phyloP scores from a whole-genome alignment of 805 yeast species.

The Teunomyces lycoperdinae region DNA sequence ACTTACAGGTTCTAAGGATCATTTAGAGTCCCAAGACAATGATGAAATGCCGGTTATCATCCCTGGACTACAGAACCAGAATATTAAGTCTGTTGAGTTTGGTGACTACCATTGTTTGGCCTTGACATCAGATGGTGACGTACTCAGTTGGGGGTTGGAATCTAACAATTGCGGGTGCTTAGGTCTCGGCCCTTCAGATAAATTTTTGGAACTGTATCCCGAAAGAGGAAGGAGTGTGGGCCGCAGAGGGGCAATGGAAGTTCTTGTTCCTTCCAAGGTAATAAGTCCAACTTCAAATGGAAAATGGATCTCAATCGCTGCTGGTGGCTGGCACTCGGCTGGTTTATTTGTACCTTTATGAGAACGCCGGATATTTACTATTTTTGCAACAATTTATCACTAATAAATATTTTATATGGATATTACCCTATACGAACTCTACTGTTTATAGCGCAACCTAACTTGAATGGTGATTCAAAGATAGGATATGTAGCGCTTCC shows the following conservation, averaged over 20 bases:
- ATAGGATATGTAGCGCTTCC: not conserved
- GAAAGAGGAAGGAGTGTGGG: constrained; percentile 22
- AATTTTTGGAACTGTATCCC: constrained; percentile 5
- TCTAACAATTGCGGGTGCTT: constrained; percentile 62
- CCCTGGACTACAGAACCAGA: constrained; percentile 44
- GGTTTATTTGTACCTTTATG: constrained; percentile 41
- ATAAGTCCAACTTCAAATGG: constrained; percentile 42
- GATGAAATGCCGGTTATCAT: constrained; percentile 28
- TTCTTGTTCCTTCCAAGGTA: constrained; percentile 19
- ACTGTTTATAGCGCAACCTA: not conserved
- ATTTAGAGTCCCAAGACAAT: constrained; percentile 9
- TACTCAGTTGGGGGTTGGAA: constrained; percentile 70
- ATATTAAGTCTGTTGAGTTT: constrained; percentile 54
- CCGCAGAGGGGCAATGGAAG: constrained; percentile 29
- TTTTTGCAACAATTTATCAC: not conserved
- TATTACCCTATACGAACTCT: not conserved
- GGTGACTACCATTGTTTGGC: constrained; percentile 76
- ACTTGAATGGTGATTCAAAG: not conserved
- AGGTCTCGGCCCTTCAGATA: constrained; percentile 48
- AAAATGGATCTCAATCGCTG: constrained; percentile 58
- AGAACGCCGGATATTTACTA: not conserved
- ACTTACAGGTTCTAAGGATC: constrained; percentile 33
- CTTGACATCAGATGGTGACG: constrained; percentile 52
- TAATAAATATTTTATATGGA: not conserved
- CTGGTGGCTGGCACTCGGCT: constrained; percentile 81